phyloP scores from a whole-genome alignment of 495 filamentous ascomycete genomes.

The Xylaria grammica region DNA sequence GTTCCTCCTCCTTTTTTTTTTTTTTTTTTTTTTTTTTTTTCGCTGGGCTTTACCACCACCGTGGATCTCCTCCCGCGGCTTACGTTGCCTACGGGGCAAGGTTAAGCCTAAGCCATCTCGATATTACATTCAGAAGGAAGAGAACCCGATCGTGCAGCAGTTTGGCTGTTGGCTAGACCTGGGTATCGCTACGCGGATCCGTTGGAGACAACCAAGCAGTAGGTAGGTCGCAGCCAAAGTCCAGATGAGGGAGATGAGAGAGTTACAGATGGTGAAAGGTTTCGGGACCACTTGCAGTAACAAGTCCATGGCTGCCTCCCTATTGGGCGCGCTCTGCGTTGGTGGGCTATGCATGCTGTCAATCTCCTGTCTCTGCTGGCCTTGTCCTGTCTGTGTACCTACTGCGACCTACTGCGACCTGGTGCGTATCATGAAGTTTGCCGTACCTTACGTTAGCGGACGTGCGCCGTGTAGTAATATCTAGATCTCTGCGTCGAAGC shows the following conservation, averaged over 20 bases:
- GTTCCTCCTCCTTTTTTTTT: not conserved
- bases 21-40: not conserved
- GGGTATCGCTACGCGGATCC: conserved; percentile 15
- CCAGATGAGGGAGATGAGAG: conserved; percentile 5
- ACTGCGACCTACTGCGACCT: conserved; percentile 12
- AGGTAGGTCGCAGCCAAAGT: conserved; percentile 12
- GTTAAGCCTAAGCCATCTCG: conserved; percentile 6
- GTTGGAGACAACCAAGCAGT: conserved; percentile 10
- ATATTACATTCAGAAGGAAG: conserved; percentile 13
- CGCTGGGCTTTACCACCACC: not conserved
- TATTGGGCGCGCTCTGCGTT: conserved; percentile 21
- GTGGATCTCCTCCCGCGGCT: not conserved
- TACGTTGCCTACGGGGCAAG: conserved; percentile 11
- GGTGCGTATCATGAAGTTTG: conserved; percentile 20
- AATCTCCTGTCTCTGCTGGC: conserved; percentile 8
- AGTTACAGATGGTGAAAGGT: conserved; percentile 8
- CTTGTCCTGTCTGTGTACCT: not conserved
- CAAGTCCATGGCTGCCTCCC: conserved; percentile 19
- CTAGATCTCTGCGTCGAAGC: not conserved
- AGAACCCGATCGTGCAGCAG: conserved; percentile 10
- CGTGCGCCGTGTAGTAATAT: conserved; percentile 10
- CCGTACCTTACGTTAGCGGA: conserved; percentile 21
- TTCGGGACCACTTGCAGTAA: conserved; percentile 22
- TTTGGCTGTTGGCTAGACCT: conserved; percentile 17
- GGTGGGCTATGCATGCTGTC: conserved; percentile 19